Percentiles rank a stretch among this genome's conserved stretches.
These are phyloP conservation scores for Apium graveolens DNA, from an alignment of 129 eudicot genomes.

Conservation along the genomic window DNA sequence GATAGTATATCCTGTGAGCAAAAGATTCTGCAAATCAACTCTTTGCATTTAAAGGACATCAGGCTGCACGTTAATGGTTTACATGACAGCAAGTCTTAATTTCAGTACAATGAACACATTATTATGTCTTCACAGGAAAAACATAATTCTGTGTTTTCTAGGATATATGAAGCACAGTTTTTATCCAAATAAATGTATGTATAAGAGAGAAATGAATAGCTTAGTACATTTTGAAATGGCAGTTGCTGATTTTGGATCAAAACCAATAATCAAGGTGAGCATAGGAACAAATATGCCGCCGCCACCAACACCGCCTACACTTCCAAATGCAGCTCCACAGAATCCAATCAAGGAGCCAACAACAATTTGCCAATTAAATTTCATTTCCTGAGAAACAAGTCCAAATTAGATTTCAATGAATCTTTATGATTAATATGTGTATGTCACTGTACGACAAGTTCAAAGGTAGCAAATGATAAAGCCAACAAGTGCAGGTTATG, in stretches of 20 bases:
- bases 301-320: conserved; percentile 97
- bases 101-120: neutral
- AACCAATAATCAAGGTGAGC: conserved; percentile 80
- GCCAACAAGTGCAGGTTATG: too few species aligned
- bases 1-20: neutral
- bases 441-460: neutral
- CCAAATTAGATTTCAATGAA: conserved; percentile 1
- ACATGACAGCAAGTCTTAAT: neutral
- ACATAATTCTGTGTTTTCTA: neutral
- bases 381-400: conserved; percentile 54
- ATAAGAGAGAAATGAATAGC: conserved; percentile 14
- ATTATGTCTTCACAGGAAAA: neutral
- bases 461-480: neutral
- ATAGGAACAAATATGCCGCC: conserved; percentile 93
- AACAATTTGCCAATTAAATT: conserved; percentile 67
- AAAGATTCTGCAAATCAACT: neutral
- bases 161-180: neutral
- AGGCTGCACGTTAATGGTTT: neutral
- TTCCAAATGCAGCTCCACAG: conserved; percentile 94
- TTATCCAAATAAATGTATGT: neutral
- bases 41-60: neutral
- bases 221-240: conserved; percentile 83
- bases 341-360: conserved; percentile 78
- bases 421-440: neutral
- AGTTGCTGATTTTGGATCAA: conserved; percentile 91